Conservation (phyloP, 2,329 filamentous ascomycete genomes). For the Dactylonectria estremocensis region DNA sequence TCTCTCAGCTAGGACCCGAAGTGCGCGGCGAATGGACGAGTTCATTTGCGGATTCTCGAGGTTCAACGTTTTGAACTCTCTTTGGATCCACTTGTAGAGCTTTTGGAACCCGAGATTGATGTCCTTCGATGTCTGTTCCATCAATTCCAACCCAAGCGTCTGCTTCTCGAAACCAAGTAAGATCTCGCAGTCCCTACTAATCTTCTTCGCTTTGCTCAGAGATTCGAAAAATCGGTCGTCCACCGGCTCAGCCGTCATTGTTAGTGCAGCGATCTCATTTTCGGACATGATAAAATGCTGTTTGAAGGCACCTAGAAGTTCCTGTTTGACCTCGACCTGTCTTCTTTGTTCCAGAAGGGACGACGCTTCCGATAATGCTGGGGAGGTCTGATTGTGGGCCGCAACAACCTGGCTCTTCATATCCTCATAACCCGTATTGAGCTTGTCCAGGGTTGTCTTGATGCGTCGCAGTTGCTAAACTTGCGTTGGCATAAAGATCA, state of each 20-base stretch:
- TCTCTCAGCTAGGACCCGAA: slow-evolving; percentile 90
- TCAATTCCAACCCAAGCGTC: slow-evolving; percentile 87
- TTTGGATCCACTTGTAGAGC: slow-evolving; percentile 94
- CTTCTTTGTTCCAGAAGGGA: slow-evolving; percentile 80
- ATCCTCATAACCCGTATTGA: slow-evolving; percentile 85
- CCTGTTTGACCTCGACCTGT: slow-evolving; percentile 85
- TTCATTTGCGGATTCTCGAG: slow-evolving; percentile 96
- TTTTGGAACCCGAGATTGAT: slow-evolving; percentile 95
- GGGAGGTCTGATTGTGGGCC: slow-evolving; percentile 81
- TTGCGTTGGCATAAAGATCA: slow-evolving; percentile 47
- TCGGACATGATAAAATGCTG: slow-evolving; percentile 89
- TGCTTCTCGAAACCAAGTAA: slow-evolving; percentile 93
- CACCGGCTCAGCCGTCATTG: slow-evolving; percentile 84
- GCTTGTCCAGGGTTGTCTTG: slow-evolving; percentile 80
- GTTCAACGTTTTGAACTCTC: slow-evolving; percentile 92
- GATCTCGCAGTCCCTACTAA: slow-evolving; percentile 90
- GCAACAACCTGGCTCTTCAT: slow-evolving; percentile 84
- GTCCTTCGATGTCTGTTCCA: slow-evolving; percentile 90
- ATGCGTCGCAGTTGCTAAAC: slow-evolving; percentile 88
- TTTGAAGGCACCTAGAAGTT: slow-evolving; percentile 82
- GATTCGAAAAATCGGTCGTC: slow-evolving; percentile 87
- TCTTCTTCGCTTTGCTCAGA: slow-evolving; percentile 85
- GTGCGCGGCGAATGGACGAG: slow-evolving; percentile 83
- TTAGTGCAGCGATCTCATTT: slow-evolving; percentile 82
- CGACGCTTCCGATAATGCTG: slow-evolving; percentile 83